A percentile compares a stretch with the other conserved stretches of the same genome.
Evolutionary conservation across 352 stramenopile genomes (phyloP).

Genomic region (Thalassiosira mediterranea): DNA sequence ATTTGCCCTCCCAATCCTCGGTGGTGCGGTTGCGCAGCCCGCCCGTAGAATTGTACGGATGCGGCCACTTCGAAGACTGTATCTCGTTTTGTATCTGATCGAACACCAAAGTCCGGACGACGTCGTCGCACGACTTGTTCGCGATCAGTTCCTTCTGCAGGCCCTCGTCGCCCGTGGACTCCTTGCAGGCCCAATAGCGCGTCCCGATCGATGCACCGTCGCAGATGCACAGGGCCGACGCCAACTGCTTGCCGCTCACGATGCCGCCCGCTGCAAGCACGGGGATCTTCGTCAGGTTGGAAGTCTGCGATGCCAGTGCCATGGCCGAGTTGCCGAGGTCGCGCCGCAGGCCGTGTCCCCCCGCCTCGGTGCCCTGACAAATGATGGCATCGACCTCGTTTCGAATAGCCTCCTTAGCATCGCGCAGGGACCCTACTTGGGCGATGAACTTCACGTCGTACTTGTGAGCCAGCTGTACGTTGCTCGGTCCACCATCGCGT

Average conservation of each 20-base stretch:
- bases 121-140: constrained; percentile 61
- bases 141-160: constrained; percentile 58
- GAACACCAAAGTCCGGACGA: constrained; percentile 69
- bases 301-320: constrained; percentile 47
- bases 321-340: constrained; percentile 68
- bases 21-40: constrained; percentile 65
- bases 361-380: constrained; percentile 72
- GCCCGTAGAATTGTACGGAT: constrained; percentile 71
- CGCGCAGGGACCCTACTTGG: constrained; percentile 67
- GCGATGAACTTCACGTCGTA: constrained; percentile 65
- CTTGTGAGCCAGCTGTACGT: constrained; percentile 61
- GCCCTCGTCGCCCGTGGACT: constrained; percentile 48
- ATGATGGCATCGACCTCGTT: constrained; percentile 69
- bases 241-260: constrained; percentile 64
- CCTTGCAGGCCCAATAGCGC: constrained; percentile 69
- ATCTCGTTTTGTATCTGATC: constrained; percentile 72
- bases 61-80: constrained; percentile 52
- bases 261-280: constrained; percentile 76
- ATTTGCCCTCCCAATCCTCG: constrained; percentile 61
- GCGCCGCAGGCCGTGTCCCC: constrained; percentile 70
- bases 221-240: constrained; percentile 64
- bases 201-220: constrained; percentile 76
- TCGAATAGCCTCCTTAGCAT: constrained; percentile 62
- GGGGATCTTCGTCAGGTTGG: constrained; percentile 43
- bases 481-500: constrained; percentile 14